Conservation (phyloP, 176 grass and related monocot genomes). For the Melocanna baccifera region DNA sequence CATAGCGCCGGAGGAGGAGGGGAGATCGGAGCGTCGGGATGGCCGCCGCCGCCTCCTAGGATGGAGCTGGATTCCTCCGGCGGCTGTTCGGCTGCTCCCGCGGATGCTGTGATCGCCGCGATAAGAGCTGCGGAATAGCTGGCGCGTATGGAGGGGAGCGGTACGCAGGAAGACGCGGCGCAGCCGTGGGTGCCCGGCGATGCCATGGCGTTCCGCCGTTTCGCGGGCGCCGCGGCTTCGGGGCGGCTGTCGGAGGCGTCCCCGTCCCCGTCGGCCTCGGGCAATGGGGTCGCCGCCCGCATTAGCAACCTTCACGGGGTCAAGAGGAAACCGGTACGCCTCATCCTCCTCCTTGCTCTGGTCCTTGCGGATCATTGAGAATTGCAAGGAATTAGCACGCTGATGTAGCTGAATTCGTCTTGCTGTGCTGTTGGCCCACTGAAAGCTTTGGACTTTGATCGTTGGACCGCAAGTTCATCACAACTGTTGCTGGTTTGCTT, state of each 20-base stretch:
- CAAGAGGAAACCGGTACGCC: slow-evolving; percentile 56
- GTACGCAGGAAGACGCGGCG: slow-evolving; percentile 18
- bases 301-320: slow-evolving; percentile 43
- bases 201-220: slow-evolving; percentile 43
- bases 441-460: background rate
- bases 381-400: background rate
- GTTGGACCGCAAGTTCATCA: background rate
- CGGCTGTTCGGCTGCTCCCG: slow-evolving; percentile 31
- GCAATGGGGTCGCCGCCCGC: slow-evolving; percentile 29
- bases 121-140: slow-evolving; percentile 6
- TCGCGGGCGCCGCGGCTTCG: background rate
- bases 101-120: slow-evolving; percentile 38
- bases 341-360: slow-evolving; percentile 20
- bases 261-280: slow-evolving; percentile 7
- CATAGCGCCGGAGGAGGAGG: slow-evolving; percentile 11
- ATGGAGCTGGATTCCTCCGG: slow-evolving; percentile 63
- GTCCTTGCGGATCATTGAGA: background rate
- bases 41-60: slow-evolving; percentile 39
- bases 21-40: slow-evolving; percentile 29
- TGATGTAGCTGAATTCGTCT: slow-evolving; percentile 1
- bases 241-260: background rate
- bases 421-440: background rate
- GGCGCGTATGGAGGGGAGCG: slow-evolving; percentile 29
- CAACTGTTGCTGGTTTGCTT: background rate
- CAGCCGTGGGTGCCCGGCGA: slow-evolving; percentile 47